Evolutionary conservation across 306 rosid species (phyloP).

Genomic region (Quercus berberidifolia): DNA sequence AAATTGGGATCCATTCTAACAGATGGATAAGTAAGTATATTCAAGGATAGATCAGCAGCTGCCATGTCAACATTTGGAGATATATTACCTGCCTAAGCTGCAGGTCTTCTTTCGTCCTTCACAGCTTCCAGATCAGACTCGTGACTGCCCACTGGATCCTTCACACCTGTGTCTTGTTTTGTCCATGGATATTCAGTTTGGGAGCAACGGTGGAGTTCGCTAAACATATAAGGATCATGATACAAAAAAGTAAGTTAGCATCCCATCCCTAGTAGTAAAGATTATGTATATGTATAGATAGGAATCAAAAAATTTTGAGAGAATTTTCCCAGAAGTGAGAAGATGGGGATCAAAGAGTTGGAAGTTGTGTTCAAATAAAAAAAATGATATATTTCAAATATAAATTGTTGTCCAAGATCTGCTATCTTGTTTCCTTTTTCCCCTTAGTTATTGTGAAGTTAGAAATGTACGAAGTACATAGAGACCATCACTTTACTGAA

Average conservation of each 20-base stretch:
- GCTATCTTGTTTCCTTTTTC: background rate
- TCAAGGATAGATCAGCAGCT: conserved; percentile 87
- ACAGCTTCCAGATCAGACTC: conserved; percentile 88
- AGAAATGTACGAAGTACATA: background rate
- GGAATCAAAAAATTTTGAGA: background rate
- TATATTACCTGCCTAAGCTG: conserved; percentile 92
- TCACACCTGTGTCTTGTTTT: background rate
- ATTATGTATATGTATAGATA: background rate
- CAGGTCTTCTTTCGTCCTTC: conserved; percentile 95
- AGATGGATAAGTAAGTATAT: conserved; percentile 94
- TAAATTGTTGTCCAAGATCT: background rate
- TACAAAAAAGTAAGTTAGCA: background rate
- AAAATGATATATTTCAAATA: background rate
- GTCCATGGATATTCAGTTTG: background rate
- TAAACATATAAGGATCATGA: background rate
- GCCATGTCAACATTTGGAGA: conserved; percentile 97
- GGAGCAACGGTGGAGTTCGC: background rate
- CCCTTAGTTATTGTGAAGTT: background rate
- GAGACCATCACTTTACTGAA: background rate
- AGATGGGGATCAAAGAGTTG: background rate
- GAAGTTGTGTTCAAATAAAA: background rate
- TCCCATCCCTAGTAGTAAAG: background rate
- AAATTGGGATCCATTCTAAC: conserved; percentile 87
- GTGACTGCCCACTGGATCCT: conserved; percentile 31
- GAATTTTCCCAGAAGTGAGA: background rate